Conservation (phyloP, 441 rosid species). For the Manihot esculenta region DNA sequence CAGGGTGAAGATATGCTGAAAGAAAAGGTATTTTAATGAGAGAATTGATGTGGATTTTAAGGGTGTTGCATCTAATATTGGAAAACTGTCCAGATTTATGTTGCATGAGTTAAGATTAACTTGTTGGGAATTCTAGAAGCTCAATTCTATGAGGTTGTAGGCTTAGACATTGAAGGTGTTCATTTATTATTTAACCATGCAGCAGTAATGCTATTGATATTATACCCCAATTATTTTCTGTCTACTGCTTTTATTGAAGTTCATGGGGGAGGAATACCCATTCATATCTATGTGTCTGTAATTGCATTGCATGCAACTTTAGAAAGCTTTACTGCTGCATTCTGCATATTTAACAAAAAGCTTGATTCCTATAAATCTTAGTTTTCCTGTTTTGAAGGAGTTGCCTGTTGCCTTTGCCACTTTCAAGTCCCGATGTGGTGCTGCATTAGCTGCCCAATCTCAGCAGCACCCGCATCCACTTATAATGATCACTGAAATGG, state of each 20-base stretch:
- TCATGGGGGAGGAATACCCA: too few species aligned
- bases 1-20: constrained; percentile 53
- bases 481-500: constrained; percentile 68
- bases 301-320: not conserved
- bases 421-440: constrained; percentile 72
- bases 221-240: too few species aligned
- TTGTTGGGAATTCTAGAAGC: not conserved
- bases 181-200: not conserved
- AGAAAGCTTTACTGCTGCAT: not conserved
- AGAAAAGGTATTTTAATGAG: constrained; percentile 46
- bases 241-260: too few species aligned
- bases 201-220: not conserved
- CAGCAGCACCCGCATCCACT: constrained; percentile 83
- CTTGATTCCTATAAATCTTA: not conserved
- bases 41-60: constrained; percentile 5
- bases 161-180: not conserved
- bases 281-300: not conserved
- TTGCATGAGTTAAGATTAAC: not conserved
- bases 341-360: not conserved
- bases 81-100: not conserved
- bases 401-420: constrained; percentile 76
- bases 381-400: constrained; percentile 45
- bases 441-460: constrained; percentile 73
- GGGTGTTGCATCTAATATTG: not conserved
- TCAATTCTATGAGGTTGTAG: not conserved